A percentile compares a stretch with the other conserved stretches of the same genome.
These are phyloP conservation scores for Starmerella apis DNA, from an alignment of 805 yeast genomes.

Conservation along the genomic window DNA sequence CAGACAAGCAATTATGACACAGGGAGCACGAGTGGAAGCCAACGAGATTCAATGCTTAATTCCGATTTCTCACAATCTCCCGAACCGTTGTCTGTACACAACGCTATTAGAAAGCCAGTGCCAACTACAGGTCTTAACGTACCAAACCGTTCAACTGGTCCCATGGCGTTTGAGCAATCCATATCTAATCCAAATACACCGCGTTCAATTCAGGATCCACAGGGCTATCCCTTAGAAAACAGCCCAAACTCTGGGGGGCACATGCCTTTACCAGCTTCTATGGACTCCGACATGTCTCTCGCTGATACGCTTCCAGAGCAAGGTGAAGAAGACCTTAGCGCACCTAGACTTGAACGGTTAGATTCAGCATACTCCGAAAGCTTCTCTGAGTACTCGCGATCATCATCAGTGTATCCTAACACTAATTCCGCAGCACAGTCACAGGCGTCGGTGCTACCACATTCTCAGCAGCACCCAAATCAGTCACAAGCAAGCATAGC, in stretches of 20 bases:
- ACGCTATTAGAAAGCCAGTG: conserved; percentile 4
- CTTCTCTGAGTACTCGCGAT: conserved; percentile 15
- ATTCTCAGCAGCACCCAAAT: conserved; percentile 2
- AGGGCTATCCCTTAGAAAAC: too few species aligned
- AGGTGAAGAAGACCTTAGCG: neutral
- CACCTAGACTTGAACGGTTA: conserved; percentile 10
- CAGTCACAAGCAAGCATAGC: conserved; percentile 16
- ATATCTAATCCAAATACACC: neutral
- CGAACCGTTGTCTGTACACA: neutral
- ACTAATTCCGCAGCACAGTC: conserved; percentile 18
- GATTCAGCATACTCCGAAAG: conserved; percentile 6
- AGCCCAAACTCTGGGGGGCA: neutral
- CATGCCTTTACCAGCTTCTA: neutral
- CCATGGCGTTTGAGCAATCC: neutral
- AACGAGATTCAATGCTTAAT: neutral
- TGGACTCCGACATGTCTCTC: conserved; percentile 1
- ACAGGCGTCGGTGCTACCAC: conserved; percentile 12
- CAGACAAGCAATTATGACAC: neutral
- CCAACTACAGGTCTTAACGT: neutral
- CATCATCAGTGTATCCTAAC: conserved; percentile 20
- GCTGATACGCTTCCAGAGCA: neutral
- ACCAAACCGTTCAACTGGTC: neutral
- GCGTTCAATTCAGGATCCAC: too few species aligned
- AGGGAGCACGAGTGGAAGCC: neutral
- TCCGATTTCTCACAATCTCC: conserved; percentile 3